phyloP scores from a whole-genome alignment of 2,329 filamentous ascomycete genomes.

The Annulohypoxylon truncatum region DNA sequence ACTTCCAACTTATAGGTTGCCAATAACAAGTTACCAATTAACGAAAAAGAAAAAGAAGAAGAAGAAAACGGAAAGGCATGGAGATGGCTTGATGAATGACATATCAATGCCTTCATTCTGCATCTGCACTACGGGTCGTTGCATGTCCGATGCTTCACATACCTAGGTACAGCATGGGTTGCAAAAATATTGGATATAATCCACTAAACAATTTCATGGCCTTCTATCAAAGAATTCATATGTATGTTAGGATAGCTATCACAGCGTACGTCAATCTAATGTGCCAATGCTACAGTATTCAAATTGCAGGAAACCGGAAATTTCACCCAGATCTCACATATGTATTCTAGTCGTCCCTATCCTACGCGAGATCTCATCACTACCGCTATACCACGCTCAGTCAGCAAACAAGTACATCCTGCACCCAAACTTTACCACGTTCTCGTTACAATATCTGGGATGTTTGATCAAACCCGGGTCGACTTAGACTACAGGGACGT shows the following conservation, averaged over 20 bases:
- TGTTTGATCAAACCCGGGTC: neutral
- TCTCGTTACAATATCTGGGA: neutral
- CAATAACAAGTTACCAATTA: neutral
- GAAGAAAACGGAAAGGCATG: neutral
- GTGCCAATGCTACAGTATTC: neutral
- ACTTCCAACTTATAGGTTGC: neutral
- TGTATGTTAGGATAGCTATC: neutral
- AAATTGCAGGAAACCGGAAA: neutral
- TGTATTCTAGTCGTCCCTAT: neutral
- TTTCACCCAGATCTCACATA: neutral
- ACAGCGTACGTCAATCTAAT: neutral
- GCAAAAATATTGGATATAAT: neutral
- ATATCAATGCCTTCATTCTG: neutral
- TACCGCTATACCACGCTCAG: neutral
- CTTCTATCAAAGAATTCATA: neutral
- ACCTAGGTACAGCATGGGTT: neutral
- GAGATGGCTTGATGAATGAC: neutral
- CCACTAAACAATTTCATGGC: neutral
- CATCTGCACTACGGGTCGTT: neutral
- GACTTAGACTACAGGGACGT: neutral
- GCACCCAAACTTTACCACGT: neutral
- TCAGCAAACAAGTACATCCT: constrained; percentile 12
- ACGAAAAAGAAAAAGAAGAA: neutral
- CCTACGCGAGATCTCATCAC: constrained; percentile 8
- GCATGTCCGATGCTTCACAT: neutral